Conservation (phyloP, 306 rosid species). For the Acmispon strigosus region DNA sequence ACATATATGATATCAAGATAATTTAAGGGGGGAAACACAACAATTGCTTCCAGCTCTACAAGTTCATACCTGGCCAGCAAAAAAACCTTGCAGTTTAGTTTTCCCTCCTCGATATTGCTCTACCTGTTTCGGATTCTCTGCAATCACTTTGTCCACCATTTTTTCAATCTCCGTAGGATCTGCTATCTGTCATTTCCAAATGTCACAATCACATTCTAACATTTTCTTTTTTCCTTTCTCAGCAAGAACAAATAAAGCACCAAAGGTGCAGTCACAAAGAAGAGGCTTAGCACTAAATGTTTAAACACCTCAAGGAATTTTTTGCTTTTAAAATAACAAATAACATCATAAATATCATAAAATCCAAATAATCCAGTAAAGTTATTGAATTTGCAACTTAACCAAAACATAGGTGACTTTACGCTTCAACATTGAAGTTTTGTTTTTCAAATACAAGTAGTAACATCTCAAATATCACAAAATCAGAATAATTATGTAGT, state of each 20-base stretch:
- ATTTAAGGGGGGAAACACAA: not conserved
- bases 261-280: too few species aligned
- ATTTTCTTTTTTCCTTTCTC: not conserved
- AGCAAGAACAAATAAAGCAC: too few species aligned
- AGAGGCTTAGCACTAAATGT: not conserved
- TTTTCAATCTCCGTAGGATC: constrained; percentile 81
- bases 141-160: constrained; percentile 70
- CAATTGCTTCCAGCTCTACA: constrained; percentile 3
- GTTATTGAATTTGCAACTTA: not conserved
- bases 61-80: constrained; percentile 81
- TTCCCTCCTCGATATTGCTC: constrained; percentile 85
- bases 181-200: constrained; percentile 52
- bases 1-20: not conserved
- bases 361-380: not conserved
- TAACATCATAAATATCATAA: not conserved
- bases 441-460: not conserved
- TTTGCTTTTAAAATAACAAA: not conserved
- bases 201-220: not conserved
- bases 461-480: not conserved
- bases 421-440: not conserved
- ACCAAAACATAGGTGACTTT: not conserved
- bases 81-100: constrained; percentile 79
- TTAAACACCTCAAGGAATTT: not conserved
- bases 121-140: constrained; percentile 84
- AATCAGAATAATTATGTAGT: not conserved